Evolutionary conservation across 352 stramenopile genomes (phyloP).

Genomic region (Phytophthora macrochlamydospora): DNA sequence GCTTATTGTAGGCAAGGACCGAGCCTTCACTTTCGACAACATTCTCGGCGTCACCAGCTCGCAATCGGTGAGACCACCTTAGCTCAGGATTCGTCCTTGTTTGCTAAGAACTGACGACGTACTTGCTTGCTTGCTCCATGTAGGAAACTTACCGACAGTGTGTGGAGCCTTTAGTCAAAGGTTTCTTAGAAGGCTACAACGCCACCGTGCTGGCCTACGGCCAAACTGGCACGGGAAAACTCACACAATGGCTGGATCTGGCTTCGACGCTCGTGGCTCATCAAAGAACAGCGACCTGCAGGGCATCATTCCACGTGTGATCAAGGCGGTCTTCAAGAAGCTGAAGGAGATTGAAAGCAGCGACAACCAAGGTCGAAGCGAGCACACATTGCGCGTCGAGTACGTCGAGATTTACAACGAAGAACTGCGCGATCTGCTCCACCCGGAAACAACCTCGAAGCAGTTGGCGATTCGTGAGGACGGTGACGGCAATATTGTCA

Average conservation of each 20-base stretch:
- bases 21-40: constrained; percentile 90
- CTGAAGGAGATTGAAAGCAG: constrained; percentile 48
- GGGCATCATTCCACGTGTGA: constrained; percentile 87
- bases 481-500: constrained; percentile 77
- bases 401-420: constrained; percentile 99
- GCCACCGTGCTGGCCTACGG: constrained; percentile 85
- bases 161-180: constrained; percentile 70
- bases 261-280: constrained; percentile 51
- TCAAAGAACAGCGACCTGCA: constrained; percentile 64
- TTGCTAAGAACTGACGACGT: neutral
- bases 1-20: constrained; percentile 83
- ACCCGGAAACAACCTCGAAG: constrained; percentile 77
- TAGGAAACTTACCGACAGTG: constrained; percentile 75
- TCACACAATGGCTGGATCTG: constrained; percentile 92
- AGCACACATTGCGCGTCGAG: constrained; percentile 92
- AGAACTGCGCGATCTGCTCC: constrained; percentile 95
- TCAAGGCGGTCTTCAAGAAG: constrained; percentile 77
- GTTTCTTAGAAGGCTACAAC: constrained; percentile 88
- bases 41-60: constrained; percentile 77
- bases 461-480: constrained; percentile 84
- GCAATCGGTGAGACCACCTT: constrained; percentile 52
- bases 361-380: constrained; percentile 35
- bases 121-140: neutral
- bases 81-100: too few species aligned
- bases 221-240: constrained; percentile 93